phyloP scores from a whole-genome alignment of 805 yeast genomes.

The Blastobotrys robertii region DNA sequence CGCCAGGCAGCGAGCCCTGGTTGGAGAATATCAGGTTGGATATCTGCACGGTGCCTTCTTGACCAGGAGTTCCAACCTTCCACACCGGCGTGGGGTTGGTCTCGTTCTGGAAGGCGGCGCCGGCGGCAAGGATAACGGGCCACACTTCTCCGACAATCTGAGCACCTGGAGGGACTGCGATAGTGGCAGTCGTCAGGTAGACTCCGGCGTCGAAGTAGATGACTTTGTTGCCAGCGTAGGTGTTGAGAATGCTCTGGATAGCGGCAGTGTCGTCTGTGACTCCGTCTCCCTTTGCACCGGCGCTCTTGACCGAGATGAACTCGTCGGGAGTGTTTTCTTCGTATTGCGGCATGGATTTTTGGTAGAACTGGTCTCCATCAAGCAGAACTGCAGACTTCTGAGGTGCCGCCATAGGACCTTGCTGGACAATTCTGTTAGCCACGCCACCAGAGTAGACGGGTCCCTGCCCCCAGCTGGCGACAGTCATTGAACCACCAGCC shows the following conservation, averaged over 20 bases:
- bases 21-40: conserved; percentile 6
- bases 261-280: conserved; percentile 5
- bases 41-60: conserved; percentile 2
- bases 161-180: conserved; percentile 2
- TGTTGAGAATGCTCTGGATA: conserved; percentile 1
- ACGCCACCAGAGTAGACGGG: not conserved
- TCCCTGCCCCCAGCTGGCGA: not conserved
- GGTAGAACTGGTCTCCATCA: not conserved
- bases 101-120: conserved; percentile 1
- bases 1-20: conserved; percentile 2
- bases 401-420: too few species aligned
- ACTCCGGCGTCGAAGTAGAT: conserved; percentile 1
- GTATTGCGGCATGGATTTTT: conserved; percentile 3
- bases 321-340: not conserved
- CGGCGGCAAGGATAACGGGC: conserved; percentile 5
- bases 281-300: conserved; percentile 3
- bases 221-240: conserved; percentile 1
- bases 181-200: conserved; percentile 3
- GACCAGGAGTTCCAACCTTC: conserved; percentile 2
- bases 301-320: conserved; percentile 4
- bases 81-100: not conserved
- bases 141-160: conserved; percentile 6
- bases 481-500: conserved; percentile 2
- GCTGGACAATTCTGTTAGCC: too few species aligned
- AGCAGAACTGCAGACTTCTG: not conserved